Evolutionary conservation across 768 basidiomycete species (phyloP), one percentile per base, ranked within the genome.

Genomic region (Crassisporium funariophilum): DNA sequence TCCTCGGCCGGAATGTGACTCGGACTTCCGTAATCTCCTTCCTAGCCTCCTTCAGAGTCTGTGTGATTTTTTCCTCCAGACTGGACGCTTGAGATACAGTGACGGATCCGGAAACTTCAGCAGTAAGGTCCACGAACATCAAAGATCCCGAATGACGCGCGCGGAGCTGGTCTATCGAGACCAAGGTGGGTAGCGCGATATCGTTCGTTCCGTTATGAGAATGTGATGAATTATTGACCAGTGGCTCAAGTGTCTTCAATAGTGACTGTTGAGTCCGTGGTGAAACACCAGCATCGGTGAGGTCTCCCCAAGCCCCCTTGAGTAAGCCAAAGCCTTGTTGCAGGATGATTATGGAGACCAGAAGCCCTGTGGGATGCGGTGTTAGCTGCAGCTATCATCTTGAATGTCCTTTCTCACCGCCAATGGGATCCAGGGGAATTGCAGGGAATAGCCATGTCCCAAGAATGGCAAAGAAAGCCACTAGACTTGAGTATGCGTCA

Each of bases 371-470:
- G 46, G 41, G 13, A 22, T 21, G 34, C 15, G 17, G 13, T 20
- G 45, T 35, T 20, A 39, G 27, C 13, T 1, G 35, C 15, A 15
- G 46, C 36, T 16, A 23, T 19, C 9, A 22, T 5, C 16, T 25
- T 23, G 16, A 43, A 20, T 21, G 8, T 46, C 40, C 23, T 54
- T 13, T 61, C 78, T 65, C 58, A 83, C 95, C 95, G 53, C 97
- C 97, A 25, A 99, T 77, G 7, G 97, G 95, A 63, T 99, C 97
- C 27, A 98, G 73, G 47, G 97, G 89, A 44, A 91, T 61, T n/a
- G 80, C 74, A 12, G 94, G 93, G 65, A 89, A 88, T 54, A 83
- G 74, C 74, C 90, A 90, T 8, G 86, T 91, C 10, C 95, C 93
- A 6, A 98, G 68, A 60, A 99, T 99, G 12, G 95, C 95, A 36